These are phyloP conservation scores for Angophora floribunda DNA, from an alignment of 345 rosid species.

Conservation along the genomic window DNA sequence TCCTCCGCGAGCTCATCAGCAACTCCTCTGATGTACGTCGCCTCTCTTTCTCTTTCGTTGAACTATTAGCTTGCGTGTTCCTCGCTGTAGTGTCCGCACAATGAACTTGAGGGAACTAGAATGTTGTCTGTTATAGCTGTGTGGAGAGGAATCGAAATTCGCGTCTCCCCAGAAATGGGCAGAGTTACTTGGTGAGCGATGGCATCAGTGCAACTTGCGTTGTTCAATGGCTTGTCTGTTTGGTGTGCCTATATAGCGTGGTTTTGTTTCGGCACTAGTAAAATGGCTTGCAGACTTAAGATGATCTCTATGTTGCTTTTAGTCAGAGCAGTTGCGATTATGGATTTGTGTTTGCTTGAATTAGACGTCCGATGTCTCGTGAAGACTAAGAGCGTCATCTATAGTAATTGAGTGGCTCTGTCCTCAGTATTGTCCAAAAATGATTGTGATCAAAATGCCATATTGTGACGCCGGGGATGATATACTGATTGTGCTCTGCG, in stretches of 20 bases:
- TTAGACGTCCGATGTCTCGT: neutral
- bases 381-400: neutral
- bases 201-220: neutral
- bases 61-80: neutral
- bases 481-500: neutral
- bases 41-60: neutral
- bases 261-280: neutral
- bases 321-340: neutral
- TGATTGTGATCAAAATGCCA: neutral
- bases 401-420: neutral
- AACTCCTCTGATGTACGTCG: slow-evolving; percentile 56
- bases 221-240: neutral
- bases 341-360: neutral
- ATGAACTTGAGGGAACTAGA: neutral
- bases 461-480: neutral
- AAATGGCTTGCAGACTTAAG: neutral
- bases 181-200: neutral
- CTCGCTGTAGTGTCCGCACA: neutral
- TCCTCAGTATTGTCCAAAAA: neutral
- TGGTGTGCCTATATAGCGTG: neutral
- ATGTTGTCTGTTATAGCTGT: too few species aligned
- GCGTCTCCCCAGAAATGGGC: neutral
- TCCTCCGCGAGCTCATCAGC: slow-evolving; percentile 66
- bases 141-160: neutral
- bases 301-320: too few species aligned